Evolutionary conservation across 768 basidiomycete genomes (phyloP).

Genomic region (Boletus reticuloceps): DNA sequence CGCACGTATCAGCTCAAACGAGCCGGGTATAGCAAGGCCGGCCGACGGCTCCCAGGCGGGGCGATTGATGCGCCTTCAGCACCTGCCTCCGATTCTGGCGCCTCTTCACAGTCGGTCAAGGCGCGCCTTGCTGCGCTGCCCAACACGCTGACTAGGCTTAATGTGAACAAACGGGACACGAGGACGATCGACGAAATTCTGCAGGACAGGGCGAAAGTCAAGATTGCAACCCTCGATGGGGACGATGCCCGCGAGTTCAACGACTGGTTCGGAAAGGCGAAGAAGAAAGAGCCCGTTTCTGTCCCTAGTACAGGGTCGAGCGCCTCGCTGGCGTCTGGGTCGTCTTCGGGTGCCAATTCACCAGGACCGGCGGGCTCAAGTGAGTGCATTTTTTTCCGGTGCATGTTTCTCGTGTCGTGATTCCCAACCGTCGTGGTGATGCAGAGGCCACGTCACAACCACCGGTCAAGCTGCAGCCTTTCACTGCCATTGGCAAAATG

Average conservation of each 20-base stretch:
- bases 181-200: slow-evolving; percentile 83
- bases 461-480: slow-evolving; percentile 6
- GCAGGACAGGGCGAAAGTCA: slow-evolving; percentile 58
- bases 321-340: slow-evolving; percentile 34
- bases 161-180: slow-evolving; percentile 72
- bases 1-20: slow-evolving; percentile 45
- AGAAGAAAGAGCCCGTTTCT: slow-evolving; percentile 46
- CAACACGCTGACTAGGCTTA: slow-evolving; percentile 68
- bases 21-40: slow-evolving; percentile 44
- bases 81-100: slow-evolving; percentile 23
- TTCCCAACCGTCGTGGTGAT: slow-evolving; percentile 13
- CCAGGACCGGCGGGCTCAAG: slow-evolving; percentile 37
- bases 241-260: slow-evolving; percentile 70
- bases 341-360: slow-evolving; percentile 44
- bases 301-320: slow-evolving; percentile 28
- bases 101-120: slow-evolving; percentile 50
- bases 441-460: slow-evolving; percentile 15
- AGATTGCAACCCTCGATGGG: slow-evolving; percentile 59
- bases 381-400: slow-evolving; percentile 18
- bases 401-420: slow-evolving; percentile 1
- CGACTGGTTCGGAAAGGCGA: slow-evolving; percentile 70
- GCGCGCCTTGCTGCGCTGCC: slow-evolving; percentile 65
- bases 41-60: slow-evolving; percentile 60
- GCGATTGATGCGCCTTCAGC: slow-evolving; percentile 52
- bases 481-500: slow-evolving; percentile 16